phyloP scores from a whole-genome alignment of 1,284 basidiomycete genomes.

The Sporisorium sorghi region DNA sequence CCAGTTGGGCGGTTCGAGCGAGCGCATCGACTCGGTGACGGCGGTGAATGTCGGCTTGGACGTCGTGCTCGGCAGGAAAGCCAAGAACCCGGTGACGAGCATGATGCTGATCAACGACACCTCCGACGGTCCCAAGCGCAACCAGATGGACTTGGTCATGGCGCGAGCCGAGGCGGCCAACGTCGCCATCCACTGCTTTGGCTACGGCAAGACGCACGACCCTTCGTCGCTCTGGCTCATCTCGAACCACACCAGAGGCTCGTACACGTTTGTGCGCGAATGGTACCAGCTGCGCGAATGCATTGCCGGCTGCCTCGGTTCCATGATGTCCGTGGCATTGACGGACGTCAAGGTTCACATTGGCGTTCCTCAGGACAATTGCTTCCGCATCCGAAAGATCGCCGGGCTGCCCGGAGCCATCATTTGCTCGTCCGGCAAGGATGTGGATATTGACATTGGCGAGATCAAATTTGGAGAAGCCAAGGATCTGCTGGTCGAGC shows the following conservation, averaged over 20 bases:
- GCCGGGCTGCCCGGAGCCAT: conserved; percentile 70
- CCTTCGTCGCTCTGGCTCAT: conserved; percentile 98
- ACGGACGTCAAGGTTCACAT: conserved; percentile 62
- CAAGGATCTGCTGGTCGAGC: conserved; percentile 64
- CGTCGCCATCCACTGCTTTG: conserved; percentile 94
- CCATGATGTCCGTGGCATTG: conserved; percentile 62
- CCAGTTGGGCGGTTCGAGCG: conserved; percentile 56
- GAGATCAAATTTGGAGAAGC: conserved; percentile 72
- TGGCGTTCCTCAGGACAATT: conserved; percentile 60
- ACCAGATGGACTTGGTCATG: conserved; percentile 97
- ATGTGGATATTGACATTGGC: conserved; percentile 94
- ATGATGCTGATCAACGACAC: conserved; percentile 94
- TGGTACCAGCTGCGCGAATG: conserved; percentile 66
- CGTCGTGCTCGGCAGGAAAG: conserved; percentile 89
- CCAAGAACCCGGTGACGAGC: conserved; percentile 86
- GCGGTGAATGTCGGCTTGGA: conserved; percentile 74
- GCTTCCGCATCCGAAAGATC: conserved; percentile 62
- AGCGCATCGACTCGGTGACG: conserved; percentile 61
- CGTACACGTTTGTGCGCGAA: conserved; percentile 77
- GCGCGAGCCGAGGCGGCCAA: conserved; percentile 95
- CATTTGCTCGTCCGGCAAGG: conserved; percentile 84
- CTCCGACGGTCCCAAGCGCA: conserved; percentile 86
- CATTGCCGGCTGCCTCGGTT: conserved; percentile 61
- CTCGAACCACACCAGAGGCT: conserved; percentile 94
- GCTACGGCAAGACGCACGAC: conserved; percentile 95